Evolutionary conservation across 371 early-diverging fungal genomes (phyloP), one percentile per base, ranked within the genome.

Genomic region (Neoconidiobolus thromboides): DNA sequence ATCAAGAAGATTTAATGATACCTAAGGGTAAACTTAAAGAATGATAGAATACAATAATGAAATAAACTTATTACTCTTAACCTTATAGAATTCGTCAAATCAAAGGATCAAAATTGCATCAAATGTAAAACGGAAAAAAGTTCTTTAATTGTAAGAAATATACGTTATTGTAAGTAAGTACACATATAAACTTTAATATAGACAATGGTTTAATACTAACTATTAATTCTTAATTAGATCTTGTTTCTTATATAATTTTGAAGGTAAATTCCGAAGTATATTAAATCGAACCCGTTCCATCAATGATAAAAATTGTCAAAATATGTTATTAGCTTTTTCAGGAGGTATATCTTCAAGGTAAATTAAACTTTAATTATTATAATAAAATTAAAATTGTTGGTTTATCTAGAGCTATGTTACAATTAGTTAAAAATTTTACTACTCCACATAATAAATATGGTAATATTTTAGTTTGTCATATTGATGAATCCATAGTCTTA

Each of bases 281-380:
- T 43, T 55, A 44, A 55, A 43, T 43, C 41, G 36, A 26, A 10
- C 56, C 3, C 6, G 5, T 4, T 12, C 7, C 43, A 55, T 26
- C 7, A 55, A 55, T 14, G 56, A 55, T 55, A 41, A 12, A 55
- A 15, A 9, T 55, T 15, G n/a, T 3, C 41, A 40, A 7, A 55
- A 55, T 44, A 43, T 55, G n/a, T 6, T 55, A 26, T 2, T 55
- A 5, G 56, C n/a, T 15, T 40, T 55, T 40, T 43, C 43, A 15
- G 56, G 56, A 14, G 56, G 56, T 9, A 41, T 44, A 10, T n/a
- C 14, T 15, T 55, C 56, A 43, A 55, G 56, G 56, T 55, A 55
- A 41, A 26, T 43, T 15, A 12, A 43, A 26, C 26, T 44, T 43
- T 15, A 12, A 43, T 12, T 3, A 9, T 6, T 43, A 0, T 3